Evolutionary conservation across 495 filamentous ascomycete genomes (phyloP).

Genomic region (Diplogelasinospora grovesii): DNA sequence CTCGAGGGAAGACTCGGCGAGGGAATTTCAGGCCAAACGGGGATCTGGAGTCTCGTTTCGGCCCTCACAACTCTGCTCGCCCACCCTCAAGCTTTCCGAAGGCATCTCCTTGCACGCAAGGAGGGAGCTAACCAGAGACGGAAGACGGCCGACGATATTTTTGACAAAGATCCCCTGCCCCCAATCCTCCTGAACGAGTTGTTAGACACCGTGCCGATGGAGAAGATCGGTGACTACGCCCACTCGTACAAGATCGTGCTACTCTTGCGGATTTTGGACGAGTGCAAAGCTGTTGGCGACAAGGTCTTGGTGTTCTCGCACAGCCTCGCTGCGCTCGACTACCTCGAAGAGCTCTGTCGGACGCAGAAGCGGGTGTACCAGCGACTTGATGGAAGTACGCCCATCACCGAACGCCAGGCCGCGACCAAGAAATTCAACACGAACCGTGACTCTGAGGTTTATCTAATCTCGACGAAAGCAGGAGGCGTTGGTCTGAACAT

Average conservation of each 20-base stretch:
- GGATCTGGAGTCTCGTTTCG: slow-evolving; percentile 30
- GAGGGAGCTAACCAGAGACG: too few relatives aligned
- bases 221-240: slow-evolving; percentile 25
- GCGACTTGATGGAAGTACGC: slow-evolving; percentile 61
- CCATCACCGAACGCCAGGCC: slow-evolving; percentile 47
- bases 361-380: slow-evolving; percentile 34
- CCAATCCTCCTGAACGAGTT: slow-evolving; percentile 27
- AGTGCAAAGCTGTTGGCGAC: slow-evolving; percentile 54
- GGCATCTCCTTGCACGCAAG: slow-evolving; percentile 33
- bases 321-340: slow-evolving; percentile 60
- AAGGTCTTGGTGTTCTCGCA: slow-evolving; percentile 79
- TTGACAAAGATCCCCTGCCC: too few relatives aligned
- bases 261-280: slow-evolving; percentile 57
- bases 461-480: slow-evolving; percentile 76
- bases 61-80: slow-evolving; percentile 63
- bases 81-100: slow-evolving; percentile 64
- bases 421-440: slow-evolving; percentile 63
- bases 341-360: slow-evolving; percentile 51
- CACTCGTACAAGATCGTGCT: slow-evolving; percentile 62
- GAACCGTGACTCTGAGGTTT: slow-evolving; percentile 39
- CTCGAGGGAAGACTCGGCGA: slow-evolving; percentile 1
- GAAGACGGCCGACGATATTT: background rate
- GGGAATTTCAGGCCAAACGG: slow-evolving; percentile 3
- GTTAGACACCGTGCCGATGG: slow-evolving; percentile 18
- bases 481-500: slow-evolving; percentile 83